Percentiles rank a stretch among this genome's conserved stretches.
Evolutionary conservation across 2,329 filamentous ascomycete species (phyloP).

Genomic region (Penicillium sp.): DNA sequence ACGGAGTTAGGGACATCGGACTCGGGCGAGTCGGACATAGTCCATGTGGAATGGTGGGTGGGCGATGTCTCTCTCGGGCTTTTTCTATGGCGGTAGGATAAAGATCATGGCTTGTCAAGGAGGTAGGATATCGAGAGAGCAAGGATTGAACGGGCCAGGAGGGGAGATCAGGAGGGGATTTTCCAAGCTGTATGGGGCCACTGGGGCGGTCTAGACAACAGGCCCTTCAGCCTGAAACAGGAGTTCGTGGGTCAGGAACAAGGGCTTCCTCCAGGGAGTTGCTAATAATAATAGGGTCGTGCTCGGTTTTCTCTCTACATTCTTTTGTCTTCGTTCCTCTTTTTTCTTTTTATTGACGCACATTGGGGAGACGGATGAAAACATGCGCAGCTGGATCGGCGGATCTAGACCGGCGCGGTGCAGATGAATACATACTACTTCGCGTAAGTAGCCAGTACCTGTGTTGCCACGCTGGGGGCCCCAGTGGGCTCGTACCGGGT

Average conservation of each 20-base stretch:
- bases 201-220: slow-evolving; percentile 34
- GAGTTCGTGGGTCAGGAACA: slow-evolving; percentile 12
- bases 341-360: slow-evolving; percentile 1
- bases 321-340: background rate
- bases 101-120: slow-evolving; percentile 10
- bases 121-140: background rate
- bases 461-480: background rate
- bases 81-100: background rate
- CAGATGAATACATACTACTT: background rate
- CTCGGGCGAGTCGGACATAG: slow-evolving; percentile 35
- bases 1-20: slow-evolving; percentile 31
- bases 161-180: slow-evolving; percentile 25
- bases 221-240: slow-evolving; percentile 21
- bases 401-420: slow-evolving; percentile 21
- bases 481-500: background rate
- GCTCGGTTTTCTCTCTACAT: background rate
- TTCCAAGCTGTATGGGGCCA: slow-evolving; percentile 25
- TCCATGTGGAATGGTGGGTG: slow-evolving; percentile 27
- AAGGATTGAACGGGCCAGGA: slow-evolving; percentile 6
- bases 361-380: slow-evolving; percentile 4
- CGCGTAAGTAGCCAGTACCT: background rate
- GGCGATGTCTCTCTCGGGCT: slow-evolving; percentile 6
- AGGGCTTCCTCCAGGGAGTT: background rate
- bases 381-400: slow-evolving; percentile 18
- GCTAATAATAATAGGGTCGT: background rate